Evolutionary conservation across 106 monocot species (phyloP), one percentile per base, ranked within the genome.

Genomic region (Vanilla planifolia): DNA sequence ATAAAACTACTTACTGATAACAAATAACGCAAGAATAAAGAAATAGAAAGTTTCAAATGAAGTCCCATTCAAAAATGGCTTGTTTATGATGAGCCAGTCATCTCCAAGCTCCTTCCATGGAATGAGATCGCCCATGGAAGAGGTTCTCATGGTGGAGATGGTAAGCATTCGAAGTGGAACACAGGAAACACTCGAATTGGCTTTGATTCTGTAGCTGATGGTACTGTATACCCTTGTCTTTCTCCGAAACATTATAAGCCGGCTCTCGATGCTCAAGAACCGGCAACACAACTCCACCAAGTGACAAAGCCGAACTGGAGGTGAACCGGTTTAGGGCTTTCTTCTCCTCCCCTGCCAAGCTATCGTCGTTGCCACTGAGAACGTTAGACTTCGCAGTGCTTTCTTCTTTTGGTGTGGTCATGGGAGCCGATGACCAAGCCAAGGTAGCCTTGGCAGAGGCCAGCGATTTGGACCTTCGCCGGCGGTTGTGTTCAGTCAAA

Each of bases 401-500:
- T 28, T 53, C 53, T 32, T 53, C 29, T 5, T 53, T 28, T 5
- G 30, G 13, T n/a, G 3, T 53, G 4, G 14, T 32, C 0, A 2
- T 32, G 15, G 53, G 53, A 53, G 30, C 30, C n/a, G 23, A 3
- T 53, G 53, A 53, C 16, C 30, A 53, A 16, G 53, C 4, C 6
- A 16, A 53, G 29, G 16, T 5, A 53, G 20, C 30, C 53, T 53
- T 53, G 22, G 16, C 6, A 6, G 53, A 14, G 53, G 27, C 16
- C 3, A 30, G 53, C 1, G 30, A 16, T 4, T 69, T 59, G n/a
- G 66, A 60, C 42, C 73, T 73, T 42, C 73, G 60, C 47, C 73
- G 65, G 23, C 66, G 48, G 42, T 73, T 73, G 73, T 73, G 73
- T 28, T 73, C 73, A 17, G 73, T 66, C 0, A 73, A 24, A 5